Base-by-base conservation (phyloP, 495 filamentous ascomycete genomes). In the Podospora bellae-mahoneyi region DNA sequence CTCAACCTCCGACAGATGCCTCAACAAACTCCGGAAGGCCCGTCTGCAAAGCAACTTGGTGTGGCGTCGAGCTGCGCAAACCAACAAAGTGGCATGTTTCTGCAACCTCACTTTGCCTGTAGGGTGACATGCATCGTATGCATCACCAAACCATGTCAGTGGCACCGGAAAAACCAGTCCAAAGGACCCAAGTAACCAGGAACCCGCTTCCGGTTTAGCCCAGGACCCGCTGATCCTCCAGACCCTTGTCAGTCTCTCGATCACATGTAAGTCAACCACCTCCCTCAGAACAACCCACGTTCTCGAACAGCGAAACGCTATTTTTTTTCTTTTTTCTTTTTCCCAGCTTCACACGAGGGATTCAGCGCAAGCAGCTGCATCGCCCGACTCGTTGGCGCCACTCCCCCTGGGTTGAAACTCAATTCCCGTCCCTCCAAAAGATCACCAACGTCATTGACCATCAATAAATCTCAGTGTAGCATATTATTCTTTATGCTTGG, bases 21-120 rank as follows among this genome's bases (percentile, higher is more conserved):
- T 58, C n/a, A n/a, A 20, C 18, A 20, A 20, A 58, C 1, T 58
- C n/a, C 55, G 55, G 23, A 2, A 58, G 55, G 55, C n/a, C 55
- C n/a, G 18, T 58, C 2, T 58, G 55, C n/a, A 7, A 58, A 20
- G 55, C 23, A 19, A 58, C n/a, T 3, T 4, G 1, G 16, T 20
- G 16, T n/a, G 18, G 54, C 18, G 55, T 10, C 13, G 23, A 7
- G 23, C 55, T 10, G 55, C 23, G 55, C 39, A 58, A 7, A 58
- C 16, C 55, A 20, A 58, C 13, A 19, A 19, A 58, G 55, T 58
- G 55, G 55, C 55, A 58, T 58, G 55, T 58, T 58, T 19, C n/a
- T 26, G n/a, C 55, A 58, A 20, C 55, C n/a, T 58, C 55, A 58
- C 6, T 58, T 19, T 5, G 55, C n/a, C 39, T 48, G 30, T 32